Evolutionary conservation across 1,284 basidiomycete species (phyloP), one percentile per base, ranked within the genome.

Genomic region (Pseudozyma pruni): DNA sequence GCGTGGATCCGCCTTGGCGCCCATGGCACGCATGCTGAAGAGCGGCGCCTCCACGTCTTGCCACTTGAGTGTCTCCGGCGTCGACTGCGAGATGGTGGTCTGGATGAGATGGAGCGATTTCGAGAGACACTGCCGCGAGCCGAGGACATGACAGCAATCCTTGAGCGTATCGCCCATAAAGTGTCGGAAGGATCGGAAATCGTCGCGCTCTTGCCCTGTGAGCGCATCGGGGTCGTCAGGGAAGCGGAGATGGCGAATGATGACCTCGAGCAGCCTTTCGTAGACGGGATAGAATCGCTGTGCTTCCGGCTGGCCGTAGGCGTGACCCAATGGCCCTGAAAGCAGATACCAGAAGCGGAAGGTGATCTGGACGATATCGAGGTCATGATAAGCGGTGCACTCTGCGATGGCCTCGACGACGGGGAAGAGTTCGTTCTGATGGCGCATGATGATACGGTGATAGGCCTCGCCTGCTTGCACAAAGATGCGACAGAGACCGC

Each of bases 111-210:
- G 88, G 82, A 93, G 91, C 10, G 93, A 88, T 8, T 90, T 86
- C 48, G 89, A 85, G 38, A 99, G 86, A 79, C 96, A 98, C 4
- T 87, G 86, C 43, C 93, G 90, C 2, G 94, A 88, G 27, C 94
- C 92, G 33, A 99, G 87, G 33, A 99, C 94, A 69, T 91, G 89
- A 84, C 96, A 98, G 82, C 96, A 98, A 83, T 99, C 96, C 84
- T 99, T 99, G 74, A 99, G 87, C 5, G 96, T 98, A 83, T 98
- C 95, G 49, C 96, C 96, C 91, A 99, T 98, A 68, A 94, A 89
- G 85, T 99, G 96, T 53, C 96, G 87, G 86, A 99, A 98, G 7
- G 89, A 88, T 22, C 96, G 88, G 86, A 98, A 98, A 79, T 91
- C 90, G 69, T 98, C 96, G 10, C 90, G 87, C 81, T 97, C 95